phyloP scores from a whole-genome alignment of 768 basidiomycete species.

The Rhizopogon rudus region DNA sequence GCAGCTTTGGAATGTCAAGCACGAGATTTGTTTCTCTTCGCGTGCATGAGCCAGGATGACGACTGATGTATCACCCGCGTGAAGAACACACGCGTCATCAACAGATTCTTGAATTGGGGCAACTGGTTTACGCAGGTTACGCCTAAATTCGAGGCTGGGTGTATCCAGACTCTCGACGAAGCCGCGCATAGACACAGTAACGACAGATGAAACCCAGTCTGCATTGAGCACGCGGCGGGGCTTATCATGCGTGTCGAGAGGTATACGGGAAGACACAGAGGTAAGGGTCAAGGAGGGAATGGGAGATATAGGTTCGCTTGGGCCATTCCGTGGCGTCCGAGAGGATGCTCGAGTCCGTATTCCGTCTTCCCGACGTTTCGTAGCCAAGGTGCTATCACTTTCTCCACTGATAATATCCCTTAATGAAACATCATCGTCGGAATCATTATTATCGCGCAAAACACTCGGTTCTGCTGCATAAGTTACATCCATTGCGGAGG shows the following conservation, averaged over 20 bases:
- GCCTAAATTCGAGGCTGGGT: conserved; percentile 10
- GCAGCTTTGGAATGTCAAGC: conserved; percentile 7
- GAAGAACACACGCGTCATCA: conserved; percentile 39
- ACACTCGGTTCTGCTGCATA: neutral
- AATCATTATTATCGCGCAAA: neutral
- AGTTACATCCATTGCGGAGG: neutral
- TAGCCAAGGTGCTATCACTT: neutral
- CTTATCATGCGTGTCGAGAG: conserved; percentile 30
- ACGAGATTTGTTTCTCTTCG: conserved; percentile 29
- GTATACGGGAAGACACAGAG: conserved; percentile 7
- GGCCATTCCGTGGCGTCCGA: too few species aligned
- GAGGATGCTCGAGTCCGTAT: neutral
- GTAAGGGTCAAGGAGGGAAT: neutral
- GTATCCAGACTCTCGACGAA: conserved; percentile 27
- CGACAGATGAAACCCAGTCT: conserved; percentile 9
- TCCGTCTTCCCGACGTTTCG: neutral
- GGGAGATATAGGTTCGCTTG: neutral
- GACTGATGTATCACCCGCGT: conserved; percentile 16
- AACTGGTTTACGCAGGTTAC: conserved; percentile 15
- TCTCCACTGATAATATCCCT: neutral
- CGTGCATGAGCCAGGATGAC: conserved; percentile 36
- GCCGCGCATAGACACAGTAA: conserved; percentile 37
- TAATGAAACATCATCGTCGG: neutral
- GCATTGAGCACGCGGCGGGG: conserved; percentile 32
- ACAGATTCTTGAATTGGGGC: conserved; percentile 26